Evolutionary conservation across 257 asterid species (phyloP), one percentile per base, ranked within the genome.

Genomic region (Ocimum tenuiflorum): DNA sequence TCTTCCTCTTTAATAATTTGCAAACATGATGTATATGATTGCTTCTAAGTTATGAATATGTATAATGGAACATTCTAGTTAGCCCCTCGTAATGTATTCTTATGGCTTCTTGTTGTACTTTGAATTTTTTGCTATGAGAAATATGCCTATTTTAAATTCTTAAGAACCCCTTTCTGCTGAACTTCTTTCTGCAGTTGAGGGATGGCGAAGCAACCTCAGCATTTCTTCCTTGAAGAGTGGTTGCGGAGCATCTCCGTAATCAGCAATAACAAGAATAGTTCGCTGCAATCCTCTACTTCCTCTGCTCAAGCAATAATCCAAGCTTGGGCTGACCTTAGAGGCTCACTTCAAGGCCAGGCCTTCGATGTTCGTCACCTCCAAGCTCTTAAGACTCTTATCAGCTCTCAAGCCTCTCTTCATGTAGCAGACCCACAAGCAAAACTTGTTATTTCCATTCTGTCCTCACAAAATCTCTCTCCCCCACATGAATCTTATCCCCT

Each of bases 341-440:
- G 79, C 46, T 83, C 83, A 23, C 78, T 84, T 72, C 82, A 82
- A 49, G 56, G 69, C 51, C 80, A 79, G 72, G 38, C 78, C 58
- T 92, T 92, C 62, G 71, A 73, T 49, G 55, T 84, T 55, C 82
- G 42, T 67, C 89, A 88, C 74, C 81, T 82, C 58, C 83, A 86
- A 77, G 85, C 91, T 61, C 71, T 94, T 19, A 74, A 73, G 70
- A 63, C 53, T 24, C 99, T 94, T 58, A 68, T 81, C 46, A 72
- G 65, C 69, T 78, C 88, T 63, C 95, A 86, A 71, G 54, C 65
- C 46, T 77, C 91, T 17, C 90, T 89, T 50, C 79, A 87, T 45
- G 88, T 89, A 73, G 90, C 99, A 35, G 97, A 94, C 59, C 96
- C 99, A 60, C 99, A 94, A 77, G 96, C 97, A 58, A 88, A 83